Evolutionary conservation across 495 filamentous ascomycete species (phyloP).

Genomic region (Monascus purpureus): DNA sequence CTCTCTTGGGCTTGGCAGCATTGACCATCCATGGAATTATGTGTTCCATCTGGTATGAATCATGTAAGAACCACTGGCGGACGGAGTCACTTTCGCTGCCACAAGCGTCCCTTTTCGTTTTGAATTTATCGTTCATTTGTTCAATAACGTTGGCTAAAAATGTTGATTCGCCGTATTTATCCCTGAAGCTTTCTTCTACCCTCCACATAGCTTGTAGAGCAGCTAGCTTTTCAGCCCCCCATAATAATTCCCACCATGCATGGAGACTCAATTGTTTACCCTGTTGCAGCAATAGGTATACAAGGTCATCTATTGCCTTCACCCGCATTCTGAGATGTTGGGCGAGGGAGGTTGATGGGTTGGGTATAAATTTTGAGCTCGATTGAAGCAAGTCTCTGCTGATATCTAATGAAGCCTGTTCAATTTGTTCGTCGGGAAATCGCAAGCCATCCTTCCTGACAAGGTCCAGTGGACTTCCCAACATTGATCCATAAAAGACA

Average conservation of each 20-base stretch:
- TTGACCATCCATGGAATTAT: conserved; percentile 64
- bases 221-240: conserved; percentile 77
- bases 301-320: conserved; percentile 57
- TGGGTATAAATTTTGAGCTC: conserved; percentile 53
- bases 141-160: conserved; percentile 55
- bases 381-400: conserved; percentile 75
- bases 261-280: conserved; percentile 39
- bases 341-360: conserved; percentile 58
- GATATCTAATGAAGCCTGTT: conserved; percentile 61
- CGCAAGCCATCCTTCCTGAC: conserved; percentile 43
- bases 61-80: conserved; percentile 69
- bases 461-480: conserved; percentile 70
- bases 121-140: conserved; percentile 54
- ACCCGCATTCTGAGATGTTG: conserved; percentile 60
- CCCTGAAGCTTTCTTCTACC: conserved; percentile 46
- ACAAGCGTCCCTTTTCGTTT: conserved; percentile 38
- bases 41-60: conserved; percentile 57
- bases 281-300: conserved; percentile 44
- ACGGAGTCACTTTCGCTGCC: conserved; percentile 54
- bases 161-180: conserved; percentile 30
- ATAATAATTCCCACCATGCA: conserved; percentile 70
- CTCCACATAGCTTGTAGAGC: conserved; percentile 77
- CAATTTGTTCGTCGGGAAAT: conserved; percentile 56
- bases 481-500: conserved; percentile 73
- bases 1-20: conserved; percentile 47